Evolutionary conservation across 208 protist species (phyloP), one percentile per base, ranked within the genome.

Genomic region (Trypanosoma avium): DNA sequence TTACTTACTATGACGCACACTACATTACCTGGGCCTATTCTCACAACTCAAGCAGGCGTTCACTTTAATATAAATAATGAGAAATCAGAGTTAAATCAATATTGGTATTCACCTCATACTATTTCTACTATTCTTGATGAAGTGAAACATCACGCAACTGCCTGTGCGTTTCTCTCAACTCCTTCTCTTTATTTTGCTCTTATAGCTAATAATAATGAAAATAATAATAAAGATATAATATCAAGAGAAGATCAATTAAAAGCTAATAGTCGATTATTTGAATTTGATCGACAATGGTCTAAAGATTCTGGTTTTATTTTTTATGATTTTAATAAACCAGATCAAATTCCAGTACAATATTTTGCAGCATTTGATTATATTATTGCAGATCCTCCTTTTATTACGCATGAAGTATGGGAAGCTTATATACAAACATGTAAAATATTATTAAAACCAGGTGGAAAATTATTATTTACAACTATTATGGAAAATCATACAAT

Each of bases 361-460:
- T 67, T 84, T 46, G 77, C 70, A 21, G 67, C 64, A 55, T 98
- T 95, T 60, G 92, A 97, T 73, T 95, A 94, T 59, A 73, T 97
- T 27, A 68, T 98, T n/a, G 87, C 90, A n/a, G 94, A 98, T 60
- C 94, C 94, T 27, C 94, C 94, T 0, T 98, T 98, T 64, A 97
- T 98, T 62, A 98, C 94, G 0, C 62, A 65, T 21, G 91, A 97
- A 24, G 91, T 94, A 27, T 98, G 94, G 93, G 52, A 38, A 21
- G 57, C 65, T 45, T 98, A 97, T 76, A 64, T 90, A 3, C 58
- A 75, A 24, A 92, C 86, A 2, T 69, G 70, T 9, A 78, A 76
- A 67, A 69, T 93, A 36, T 53, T 97, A 21, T 53, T 86, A 6
- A 69, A 70, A 32, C 65, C 76, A 27, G 86, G 75, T 21, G 88